Evolutionary conservation across 116 monocot species (phyloP), one percentile per base, ranked within the genome.

Genomic region (Trichopus zeylanicus): DNA sequence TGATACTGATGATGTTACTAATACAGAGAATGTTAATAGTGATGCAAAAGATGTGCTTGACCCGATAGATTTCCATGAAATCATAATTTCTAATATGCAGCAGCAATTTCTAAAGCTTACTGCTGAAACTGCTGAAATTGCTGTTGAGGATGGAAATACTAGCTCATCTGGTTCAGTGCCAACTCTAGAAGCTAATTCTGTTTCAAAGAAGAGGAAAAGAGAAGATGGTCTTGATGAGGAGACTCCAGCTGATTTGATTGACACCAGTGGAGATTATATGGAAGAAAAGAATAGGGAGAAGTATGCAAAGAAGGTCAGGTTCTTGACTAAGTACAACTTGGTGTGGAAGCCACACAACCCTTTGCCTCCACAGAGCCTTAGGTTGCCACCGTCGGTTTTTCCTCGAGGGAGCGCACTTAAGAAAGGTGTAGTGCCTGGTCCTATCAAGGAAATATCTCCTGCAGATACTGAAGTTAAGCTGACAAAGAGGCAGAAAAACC

Each of bases 331-430:
- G 72, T 84, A 64, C 51, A 97, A 97, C 62, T 56, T 97, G 53
- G 81, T 87, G 0, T 97, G 97, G 97, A 97, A 97, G 46, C 97
- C 97, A 0, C 74, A 84, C 26, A 91, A 53, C 57, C 97, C 97
- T 55, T 59, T 97, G 62, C 97, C 97, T 26, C 97, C 97, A 0
- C 84, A 90, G 30, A 78, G 73, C 68, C 64, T 97, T 78, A 84
- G 97, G 69, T 25, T 90, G 56, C 97, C 97, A 7, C 97, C 97
- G 35, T 84, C 91, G 20, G 73, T 75, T 13, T 84, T 84, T 26
- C 97, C 97, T 6, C 81, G 91, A 75, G 97, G 91, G 22, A 91
- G 97, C 56, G 97, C 97, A 20, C 70, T 97, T 16, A 97, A 97
- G 70, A 91, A 91, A 77, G 91, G 97, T 1, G 71, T 91, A 7